Evolutionary conservation across 495 filamentous ascomycete genomes (phyloP).

Genomic region (Penicillium malachiteum): DNA sequence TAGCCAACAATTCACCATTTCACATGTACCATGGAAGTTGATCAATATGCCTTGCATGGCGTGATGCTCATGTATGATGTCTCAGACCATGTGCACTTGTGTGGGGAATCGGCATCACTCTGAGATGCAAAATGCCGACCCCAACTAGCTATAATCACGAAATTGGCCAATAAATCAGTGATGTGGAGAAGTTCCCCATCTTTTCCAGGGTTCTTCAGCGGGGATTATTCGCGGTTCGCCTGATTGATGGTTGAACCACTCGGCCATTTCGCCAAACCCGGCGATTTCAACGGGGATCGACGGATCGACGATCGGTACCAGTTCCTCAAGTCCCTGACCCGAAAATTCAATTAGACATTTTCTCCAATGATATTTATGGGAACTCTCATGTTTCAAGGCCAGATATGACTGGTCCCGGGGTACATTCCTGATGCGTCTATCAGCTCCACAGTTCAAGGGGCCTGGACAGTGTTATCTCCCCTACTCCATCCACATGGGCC

Average conservation of each 20-base stretch:
- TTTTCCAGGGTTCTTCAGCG: background rate
- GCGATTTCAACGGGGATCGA: slow-evolving; percentile 17
- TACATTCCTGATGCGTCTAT: background rate
- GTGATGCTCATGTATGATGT: background rate
- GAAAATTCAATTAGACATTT: background rate
- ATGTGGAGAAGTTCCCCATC: background rate
- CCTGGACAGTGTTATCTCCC: background rate
- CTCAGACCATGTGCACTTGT: slow-evolving; percentile 1
- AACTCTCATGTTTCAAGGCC: background rate
- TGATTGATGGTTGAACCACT: slow-evolving; percentile 5
- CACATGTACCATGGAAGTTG: background rate
- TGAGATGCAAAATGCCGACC: background rate
- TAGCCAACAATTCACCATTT: background rate
- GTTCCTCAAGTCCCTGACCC: slow-evolving; percentile 3
- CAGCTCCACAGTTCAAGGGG: background rate
- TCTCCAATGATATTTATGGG: background rate
- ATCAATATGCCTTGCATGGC: background rate
- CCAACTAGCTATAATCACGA: background rate
- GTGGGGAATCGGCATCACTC: background rate
- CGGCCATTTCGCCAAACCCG: slow-evolving; percentile 11
- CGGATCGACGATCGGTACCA: slow-evolving; percentile 17
- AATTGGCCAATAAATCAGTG: background rate
- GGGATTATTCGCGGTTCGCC: background rate
- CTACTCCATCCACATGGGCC: background rate
- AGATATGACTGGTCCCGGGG: background rate